Base-by-base conservation (phyloP, 371 early-diverging fungal species). In the Mucor irregularis region DNA sequence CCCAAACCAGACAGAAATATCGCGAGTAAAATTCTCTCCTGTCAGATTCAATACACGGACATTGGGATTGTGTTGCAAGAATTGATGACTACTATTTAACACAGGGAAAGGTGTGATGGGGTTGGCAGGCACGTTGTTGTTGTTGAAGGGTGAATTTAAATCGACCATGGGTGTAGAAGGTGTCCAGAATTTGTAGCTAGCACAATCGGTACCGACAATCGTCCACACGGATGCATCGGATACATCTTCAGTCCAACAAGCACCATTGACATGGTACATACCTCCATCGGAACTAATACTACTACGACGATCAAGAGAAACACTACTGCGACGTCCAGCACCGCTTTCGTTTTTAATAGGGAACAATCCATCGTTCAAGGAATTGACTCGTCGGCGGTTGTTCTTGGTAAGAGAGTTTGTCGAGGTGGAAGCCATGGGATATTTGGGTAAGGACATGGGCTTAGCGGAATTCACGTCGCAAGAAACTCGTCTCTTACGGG, bases 201-300 rank as follows among this genome's bases (percentile, higher is more conserved):
- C 86, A 42, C 85, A 88, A 54, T 90, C 86, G 0, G 92, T 90
- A 38, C 92, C 91, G 11, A 92, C 93, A 62, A 92, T 88, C 4
- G 94, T 94, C 94, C 94, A 94, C 1, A 94, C 90, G 0, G 91
- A 84, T 2, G 83, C 82, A 76, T 94, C 94, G 3, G 89, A 87
- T 21, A 92, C 92, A 69, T 94, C 92, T 64, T 90, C 90, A 9
- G 85, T 82, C 92, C 92, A 91, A 47, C 85, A 76, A 14, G 79
- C 65, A 22, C 82, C 78, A 45, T 73, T 76, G 0, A 40, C 17
- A 9, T 45, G 50, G 33, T 61, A 46, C 5, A 34, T 37, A 7
- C 49, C 48, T 29, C 45, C 29, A 25, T 56, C 57, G 14, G 62
- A 49, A 14, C 47, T 47, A 11, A 56, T 35, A 33, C 56, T 62